Conservation (phyloP, 2,329 filamentous ascomycete species). For the Trichoderma polysporum region DNA sequence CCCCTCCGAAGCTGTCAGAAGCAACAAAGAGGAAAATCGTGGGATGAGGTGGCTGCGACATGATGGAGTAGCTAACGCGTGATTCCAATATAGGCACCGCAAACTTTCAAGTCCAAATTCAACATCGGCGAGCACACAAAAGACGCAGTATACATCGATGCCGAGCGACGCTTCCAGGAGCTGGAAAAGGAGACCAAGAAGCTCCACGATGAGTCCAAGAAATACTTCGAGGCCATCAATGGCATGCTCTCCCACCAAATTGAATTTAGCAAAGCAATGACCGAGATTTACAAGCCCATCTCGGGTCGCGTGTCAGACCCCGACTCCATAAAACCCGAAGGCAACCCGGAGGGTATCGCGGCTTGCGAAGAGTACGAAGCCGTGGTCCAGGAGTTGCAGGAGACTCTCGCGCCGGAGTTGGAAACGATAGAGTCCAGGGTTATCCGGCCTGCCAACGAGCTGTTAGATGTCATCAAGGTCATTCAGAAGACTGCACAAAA, state of each 20-base stretch:
- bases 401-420: slow-evolving; percentile 83
- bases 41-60: not conserved
- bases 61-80: not conserved
- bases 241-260: slow-evolving; percentile 98
- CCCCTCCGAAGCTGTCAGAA: slow-evolving; percentile 13
- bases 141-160: slow-evolving; percentile 90
- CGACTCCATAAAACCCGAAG: slow-evolving; percentile 74
- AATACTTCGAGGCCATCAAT: slow-evolving; percentile 97
- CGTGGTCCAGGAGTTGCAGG: slow-evolving; percentile 86
- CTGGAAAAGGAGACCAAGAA: slow-evolving; percentile 95
- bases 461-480: slow-evolving; percentile 91
- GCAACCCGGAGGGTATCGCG: slow-evolving; percentile 87
- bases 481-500: slow-evolving; percentile 87
- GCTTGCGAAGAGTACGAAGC: slow-evolving; percentile 96
- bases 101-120: slow-evolving; percentile 87
- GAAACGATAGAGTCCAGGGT: slow-evolving; percentile 96
- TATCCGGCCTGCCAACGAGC: slow-evolving; percentile 87
- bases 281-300: slow-evolving; percentile 97
- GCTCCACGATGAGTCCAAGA: slow-evolving; percentile 93
- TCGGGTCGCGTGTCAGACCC: slow-evolving; percentile 94
- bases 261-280: slow-evolving; percentile 94
- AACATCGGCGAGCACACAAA: slow-evolving; percentile 96
- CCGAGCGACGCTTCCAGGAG: slow-evolving; percentile 90
- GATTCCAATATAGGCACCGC: slow-evolving; percentile 63
- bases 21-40: not conserved